Percentiles rank a stretch among this genome's conserved stretches.
phyloP scores from a whole-genome alignment of 2,329 filamentous ascomycete species.

The Blastomyces gilchristii region DNA sequence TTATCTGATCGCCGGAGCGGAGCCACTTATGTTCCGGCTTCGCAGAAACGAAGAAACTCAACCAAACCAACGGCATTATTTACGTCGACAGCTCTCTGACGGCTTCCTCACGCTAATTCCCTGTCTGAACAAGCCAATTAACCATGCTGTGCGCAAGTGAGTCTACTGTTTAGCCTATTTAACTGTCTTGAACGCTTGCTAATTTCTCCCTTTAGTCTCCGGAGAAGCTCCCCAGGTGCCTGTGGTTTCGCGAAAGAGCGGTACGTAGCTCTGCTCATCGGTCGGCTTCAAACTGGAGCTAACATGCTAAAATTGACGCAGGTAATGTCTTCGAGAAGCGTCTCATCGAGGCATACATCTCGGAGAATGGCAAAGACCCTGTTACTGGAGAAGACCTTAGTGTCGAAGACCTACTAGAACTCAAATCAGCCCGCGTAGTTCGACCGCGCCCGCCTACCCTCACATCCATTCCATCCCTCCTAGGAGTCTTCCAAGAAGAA shows the following conservation, averaged over 20 bases:
- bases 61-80: background rate
- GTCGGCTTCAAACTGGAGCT: constrained; percentile 11
- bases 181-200: constrained; percentile 10
- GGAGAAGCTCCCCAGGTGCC: constrained; percentile 92
- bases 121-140: constrained; percentile 9
- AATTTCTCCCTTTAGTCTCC: constrained; percentile 54
- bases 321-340: constrained; percentile 91
- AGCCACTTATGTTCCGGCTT: background rate
- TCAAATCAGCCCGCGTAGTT: constrained; percentile 74
- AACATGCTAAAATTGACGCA: constrained; percentile 29
- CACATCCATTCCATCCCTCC: constrained; percentile 89
- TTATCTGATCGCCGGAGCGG: constrained; percentile 4
- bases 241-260: constrained; percentile 89
- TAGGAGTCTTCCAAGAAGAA: constrained; percentile 93
- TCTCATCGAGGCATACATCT: constrained; percentile 87
- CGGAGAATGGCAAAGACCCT: constrained; percentile 86
- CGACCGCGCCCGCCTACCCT: constrained; percentile 84
- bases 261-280: constrained; percentile 41
- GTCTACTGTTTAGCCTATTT: constrained; percentile 33
- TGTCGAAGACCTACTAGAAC: constrained; percentile 72
- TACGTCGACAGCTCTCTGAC: constrained; percentile 1
- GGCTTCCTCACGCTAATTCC: background rate
- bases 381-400: constrained; percentile 77
- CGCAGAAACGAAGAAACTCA: background rate
- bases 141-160: constrained; percentile 57